Percentiles rank a stretch among this genome's conserved stretches.
Conservation (phyloP, 2,329 filamentous ascomycete species). For the Monosporascus ibericus region DNA sequence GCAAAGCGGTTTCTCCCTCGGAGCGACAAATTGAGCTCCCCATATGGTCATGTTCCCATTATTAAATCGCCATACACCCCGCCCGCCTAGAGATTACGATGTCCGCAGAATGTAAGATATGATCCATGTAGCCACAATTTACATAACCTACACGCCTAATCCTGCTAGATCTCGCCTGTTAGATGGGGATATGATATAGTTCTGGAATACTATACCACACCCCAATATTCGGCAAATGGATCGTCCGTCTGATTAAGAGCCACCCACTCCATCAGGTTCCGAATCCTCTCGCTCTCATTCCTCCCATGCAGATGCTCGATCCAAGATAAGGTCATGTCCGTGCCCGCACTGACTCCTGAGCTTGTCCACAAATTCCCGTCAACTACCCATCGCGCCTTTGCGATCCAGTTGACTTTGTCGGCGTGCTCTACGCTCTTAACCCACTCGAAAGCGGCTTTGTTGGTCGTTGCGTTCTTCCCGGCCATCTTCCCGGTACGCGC, state of each 20-base stretch:
- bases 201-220: slow-evolving; percentile 2
- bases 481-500: slow-evolving; percentile 14
- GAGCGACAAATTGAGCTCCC: too few species aligned
- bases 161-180: too few species aligned
- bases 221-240: slow-evolving; percentile 13
- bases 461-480: slow-evolving; percentile 13
- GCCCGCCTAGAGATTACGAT: too few species aligned
- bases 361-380: slow-evolving; percentile 17
- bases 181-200: too few species aligned
- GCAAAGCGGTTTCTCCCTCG: too few species aligned
- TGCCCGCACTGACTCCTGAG: slow-evolving; percentile 17
- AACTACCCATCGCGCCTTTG: slow-evolving; percentile 15
- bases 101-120: too few species aligned
- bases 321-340: slow-evolving; percentile 13
- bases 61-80: too few species aligned
- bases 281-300: slow-evolving; percentile 9
- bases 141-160: too few species aligned
- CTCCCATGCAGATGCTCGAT: slow-evolving; percentile 10
- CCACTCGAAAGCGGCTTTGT: slow-evolving; percentile 15
- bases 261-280: slow-evolving; percentile 13
- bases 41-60: too few species aligned
- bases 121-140: too few species aligned
- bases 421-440: slow-evolving; percentile 9
- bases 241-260: slow-evolving; percentile 12
- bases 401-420: slow-evolving; percentile 13